Evolutionary conservation across 2,329 filamentous ascomycete species (phyloP).

Genomic region (Penicillium occitanis): DNA sequence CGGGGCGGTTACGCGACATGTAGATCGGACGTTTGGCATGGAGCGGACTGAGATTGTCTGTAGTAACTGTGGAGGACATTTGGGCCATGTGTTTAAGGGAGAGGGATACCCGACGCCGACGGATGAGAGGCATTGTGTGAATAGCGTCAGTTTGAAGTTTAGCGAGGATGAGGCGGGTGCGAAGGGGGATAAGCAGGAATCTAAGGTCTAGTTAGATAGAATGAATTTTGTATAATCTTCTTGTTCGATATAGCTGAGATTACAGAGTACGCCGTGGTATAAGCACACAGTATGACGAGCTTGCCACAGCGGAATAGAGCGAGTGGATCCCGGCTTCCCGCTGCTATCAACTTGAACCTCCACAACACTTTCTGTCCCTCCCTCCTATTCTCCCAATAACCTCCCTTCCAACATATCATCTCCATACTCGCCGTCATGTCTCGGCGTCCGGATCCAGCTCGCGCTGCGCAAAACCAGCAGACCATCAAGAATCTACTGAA

Average conservation of each 20-base stretch:
- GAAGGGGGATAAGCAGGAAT: conserved; percentile 29
- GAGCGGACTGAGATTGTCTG: conserved; percentile 89
- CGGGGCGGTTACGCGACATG: conserved; percentile 79
- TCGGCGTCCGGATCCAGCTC: conserved; percentile 68
- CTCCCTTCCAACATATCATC: not conserved
- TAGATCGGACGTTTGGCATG: conserved; percentile 78
- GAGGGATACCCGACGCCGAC: conserved; percentile 82
- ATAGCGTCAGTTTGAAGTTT: conserved; percentile 87
- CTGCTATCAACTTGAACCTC: conserved; percentile 11
- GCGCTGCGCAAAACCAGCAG: conserved; percentile 87
- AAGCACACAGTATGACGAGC: not conserved
- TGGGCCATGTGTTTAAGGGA: conserved; percentile 90
- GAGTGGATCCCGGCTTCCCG: conserved; percentile 14
- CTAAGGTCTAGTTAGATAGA: conserved; percentile 26
- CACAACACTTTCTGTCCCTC: not conserved
- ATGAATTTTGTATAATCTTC: not conserved
- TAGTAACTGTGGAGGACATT: conserved; percentile 86
- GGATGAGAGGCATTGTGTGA: conserved; percentile 96
- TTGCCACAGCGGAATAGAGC: conserved; percentile 6
- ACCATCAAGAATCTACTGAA: conserved; percentile 95
- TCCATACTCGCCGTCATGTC: conserved; percentile 32
- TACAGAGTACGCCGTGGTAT: too few species aligned
- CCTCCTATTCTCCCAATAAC: conserved; percentile 16
- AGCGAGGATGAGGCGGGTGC: conserved; percentile 62
- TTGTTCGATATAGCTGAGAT: not conserved